phyloP scores from a whole-genome alignment of 2,329 filamentous ascomycete genomes.

The Colletotrichum chlorophyti region DNA sequence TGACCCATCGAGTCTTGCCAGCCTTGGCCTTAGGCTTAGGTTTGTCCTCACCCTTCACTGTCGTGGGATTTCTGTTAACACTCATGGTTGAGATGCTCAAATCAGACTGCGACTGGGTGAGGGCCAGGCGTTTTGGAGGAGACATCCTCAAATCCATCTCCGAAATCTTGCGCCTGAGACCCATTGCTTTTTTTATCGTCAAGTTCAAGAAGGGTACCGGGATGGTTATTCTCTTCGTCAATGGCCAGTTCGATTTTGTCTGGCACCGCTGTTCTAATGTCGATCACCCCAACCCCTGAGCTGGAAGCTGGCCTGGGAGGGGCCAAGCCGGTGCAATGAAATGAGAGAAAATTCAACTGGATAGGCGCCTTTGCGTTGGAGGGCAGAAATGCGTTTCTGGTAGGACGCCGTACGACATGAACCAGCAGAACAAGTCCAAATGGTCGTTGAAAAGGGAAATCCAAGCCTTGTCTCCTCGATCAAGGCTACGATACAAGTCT shows the following conservation, averaged over 20 bases:
- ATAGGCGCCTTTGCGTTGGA: conserved; percentile 6
- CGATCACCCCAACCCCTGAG: conserved; percentile 11
- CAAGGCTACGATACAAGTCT: neutral
- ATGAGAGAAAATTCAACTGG: conserved; percentile 9
- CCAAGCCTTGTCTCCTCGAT: neutral
- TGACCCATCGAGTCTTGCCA: conserved; percentile 44
- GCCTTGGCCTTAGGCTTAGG: conserved; percentile 38
- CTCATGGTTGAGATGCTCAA: conserved; percentile 33
- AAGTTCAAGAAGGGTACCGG: conserved; percentile 8
- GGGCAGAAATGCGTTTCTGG: neutral
- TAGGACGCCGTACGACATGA: neutral
- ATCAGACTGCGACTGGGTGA: conserved; percentile 32
- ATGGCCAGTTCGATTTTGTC: conserved; percentile 7
- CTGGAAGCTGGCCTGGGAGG: conserved; percentile 18
- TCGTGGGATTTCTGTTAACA: conserved; percentile 18
- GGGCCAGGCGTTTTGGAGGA: conserved; percentile 10
- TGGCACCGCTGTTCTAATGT: conserved; percentile 2
- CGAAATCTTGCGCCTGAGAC: conserved; percentile 12
- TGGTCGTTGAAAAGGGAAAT: neutral
- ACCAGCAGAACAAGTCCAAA: neutral
- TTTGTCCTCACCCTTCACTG: conserved; percentile 29
- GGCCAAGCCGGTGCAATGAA: neutral
- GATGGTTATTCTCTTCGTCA: conserved; percentile 23
- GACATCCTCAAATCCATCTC: conserved; percentile 22
- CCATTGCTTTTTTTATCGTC: conserved; percentile 7